These are phyloP conservation scores for Anisogramma anomala DNA, from an alignment of 2,329 filamentous ascomycete genomes.

Conservation along the genomic window DNA sequence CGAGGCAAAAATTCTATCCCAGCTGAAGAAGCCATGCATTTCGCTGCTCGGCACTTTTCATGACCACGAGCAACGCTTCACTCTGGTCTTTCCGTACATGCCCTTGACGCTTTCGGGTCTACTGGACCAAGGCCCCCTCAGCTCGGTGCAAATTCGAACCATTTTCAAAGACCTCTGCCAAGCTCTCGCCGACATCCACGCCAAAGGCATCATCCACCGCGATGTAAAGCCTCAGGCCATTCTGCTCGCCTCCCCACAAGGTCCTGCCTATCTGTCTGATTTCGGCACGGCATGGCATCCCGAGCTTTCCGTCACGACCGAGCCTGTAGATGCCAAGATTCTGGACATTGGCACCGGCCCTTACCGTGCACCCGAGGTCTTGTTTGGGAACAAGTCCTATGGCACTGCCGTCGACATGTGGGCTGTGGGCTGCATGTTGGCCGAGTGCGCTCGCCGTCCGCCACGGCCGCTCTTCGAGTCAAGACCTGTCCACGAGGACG, in stretches of 20 bases:
- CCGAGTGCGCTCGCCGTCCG: slow-evolving; percentile 52
- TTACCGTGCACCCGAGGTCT: slow-evolving; percentile 79
- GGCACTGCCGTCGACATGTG: slow-evolving; percentile 70
- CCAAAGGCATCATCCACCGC: slow-evolving; percentile 70
- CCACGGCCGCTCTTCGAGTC: slow-evolving; percentile 69
- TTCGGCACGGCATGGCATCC: slow-evolving; percentile 88
- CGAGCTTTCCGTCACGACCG: slow-evolving; percentile 42
- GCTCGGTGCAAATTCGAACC: slow-evolving; percentile 22
- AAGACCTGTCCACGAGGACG: slow-evolving; percentile 59
- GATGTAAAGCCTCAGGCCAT: slow-evolving; percentile 92
- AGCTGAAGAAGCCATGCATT: slow-evolving; percentile 47
- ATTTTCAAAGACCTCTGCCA: slow-evolving; percentile 57
- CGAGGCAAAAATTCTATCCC: slow-evolving; percentile 63
- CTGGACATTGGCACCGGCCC: slow-evolving; percentile 88
- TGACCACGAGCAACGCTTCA: slow-evolving; percentile 57
- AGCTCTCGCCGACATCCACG: slow-evolving; percentile 62
- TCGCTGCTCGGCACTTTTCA: slow-evolving; percentile 63
- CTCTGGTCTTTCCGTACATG: slow-evolving; percentile 79
- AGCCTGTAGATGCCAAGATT: slow-evolving; percentile 59
- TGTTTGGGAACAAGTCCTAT: slow-evolving; percentile 76
- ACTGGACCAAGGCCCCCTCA: slow-evolving; percentile 37
- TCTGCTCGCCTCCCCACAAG: slow-evolving; percentile 53
- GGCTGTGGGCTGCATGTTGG: slow-evolving; percentile 73
- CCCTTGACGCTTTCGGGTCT: slow-evolving; percentile 60
- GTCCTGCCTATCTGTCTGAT: slow-evolving; percentile 71